Base-by-base conservation (phyloP, 345 rosid genomes). In the Populus davidiana region DNA sequence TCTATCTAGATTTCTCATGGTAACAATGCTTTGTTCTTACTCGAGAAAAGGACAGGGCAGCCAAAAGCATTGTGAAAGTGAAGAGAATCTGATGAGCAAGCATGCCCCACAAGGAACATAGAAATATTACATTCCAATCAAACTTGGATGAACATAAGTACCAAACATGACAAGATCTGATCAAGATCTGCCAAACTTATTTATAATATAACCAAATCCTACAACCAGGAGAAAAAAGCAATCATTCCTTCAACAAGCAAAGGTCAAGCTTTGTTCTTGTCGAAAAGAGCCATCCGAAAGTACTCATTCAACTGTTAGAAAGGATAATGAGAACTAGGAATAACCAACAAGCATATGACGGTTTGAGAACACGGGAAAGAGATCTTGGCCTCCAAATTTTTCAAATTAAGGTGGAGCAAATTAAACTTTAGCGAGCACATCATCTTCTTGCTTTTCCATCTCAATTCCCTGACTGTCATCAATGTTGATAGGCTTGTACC, bases 401-500 rank as follows among this genome's bases (percentile, higher is more conserved):
- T 54, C 61, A 21, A 54, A 6, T 21, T 20, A 54, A 54, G 12
- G 10, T 54, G 23, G 1, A 21, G 5, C 61, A 8, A 8, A 29
- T 50, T 23, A 71, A 33, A 71, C 74, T 71, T 27, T 50, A 31
- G 31, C 63, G 17, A 71, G 2, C 74, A 18, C 74, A 71, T 70
- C 38, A 5, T 31, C 64, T 56, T 36, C 49, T 21, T 12, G 33
- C 18, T 72, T 72, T 7, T 72, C 47, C 44, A 31, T 21, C 8
- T 9, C 47, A 12, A 33, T 23, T n/a, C 38, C 23, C 62, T 74
- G 79, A 66, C 25, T 83, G 25, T 83, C 86, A 8, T 83, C 86
- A 59, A 90, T 84, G 75, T 81, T 91, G 82, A 92, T 92, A 43
- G 87, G 80, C 67, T 81, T 89, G 78, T 94, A 94, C 97, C 97